Conservation (phyloP, 306 rosid species). For the Quercus bicolor region DNA sequence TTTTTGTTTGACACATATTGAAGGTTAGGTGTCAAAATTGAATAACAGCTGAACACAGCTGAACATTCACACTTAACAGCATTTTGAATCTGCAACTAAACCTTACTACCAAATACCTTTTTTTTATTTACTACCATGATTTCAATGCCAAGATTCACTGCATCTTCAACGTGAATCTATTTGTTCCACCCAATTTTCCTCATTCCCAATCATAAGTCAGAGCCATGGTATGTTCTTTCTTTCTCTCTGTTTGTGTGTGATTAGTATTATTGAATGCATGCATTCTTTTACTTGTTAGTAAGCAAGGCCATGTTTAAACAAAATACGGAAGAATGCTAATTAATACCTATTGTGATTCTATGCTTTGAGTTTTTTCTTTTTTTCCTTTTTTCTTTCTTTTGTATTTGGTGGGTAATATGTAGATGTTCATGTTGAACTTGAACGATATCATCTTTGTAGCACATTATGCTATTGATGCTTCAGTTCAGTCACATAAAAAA, state of each 20-base stretch:
- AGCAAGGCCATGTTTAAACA: background rate
- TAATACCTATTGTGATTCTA: background rate
- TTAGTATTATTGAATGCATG: background rate
- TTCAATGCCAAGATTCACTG: background rate
- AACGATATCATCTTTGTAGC: too few relatives aligned
- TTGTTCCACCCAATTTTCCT: background rate
- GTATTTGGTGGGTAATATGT: too few relatives aligned
- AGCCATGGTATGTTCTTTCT: slow-evolving; percentile 37
- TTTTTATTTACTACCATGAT: background rate
- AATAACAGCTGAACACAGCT: slow-evolving; percentile 1
- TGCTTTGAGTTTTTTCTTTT: too few relatives aligned
- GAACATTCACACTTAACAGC: background rate
- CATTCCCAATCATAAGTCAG: slow-evolving; percentile 1
- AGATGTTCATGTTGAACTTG: too few relatives aligned
- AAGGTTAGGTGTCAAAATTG: slow-evolving; percentile 13
- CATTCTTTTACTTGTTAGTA: background rate
- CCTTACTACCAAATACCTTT: background rate
- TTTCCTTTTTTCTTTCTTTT: too few relatives aligned
- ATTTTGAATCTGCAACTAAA: background rate
- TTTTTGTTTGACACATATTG: slow-evolving; percentile 4
- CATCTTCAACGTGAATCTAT: slow-evolving; percentile 12
- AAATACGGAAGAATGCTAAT: background rate
- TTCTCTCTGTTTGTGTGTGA: background rate
- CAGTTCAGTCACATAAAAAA: too few relatives aligned
- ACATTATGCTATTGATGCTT: too few relatives aligned